These are phyloP conservation scores for Phytophthora tubulina DNA, from an alignment of 352 stramenopile genomes.

Conservation along the genomic window DNA sequence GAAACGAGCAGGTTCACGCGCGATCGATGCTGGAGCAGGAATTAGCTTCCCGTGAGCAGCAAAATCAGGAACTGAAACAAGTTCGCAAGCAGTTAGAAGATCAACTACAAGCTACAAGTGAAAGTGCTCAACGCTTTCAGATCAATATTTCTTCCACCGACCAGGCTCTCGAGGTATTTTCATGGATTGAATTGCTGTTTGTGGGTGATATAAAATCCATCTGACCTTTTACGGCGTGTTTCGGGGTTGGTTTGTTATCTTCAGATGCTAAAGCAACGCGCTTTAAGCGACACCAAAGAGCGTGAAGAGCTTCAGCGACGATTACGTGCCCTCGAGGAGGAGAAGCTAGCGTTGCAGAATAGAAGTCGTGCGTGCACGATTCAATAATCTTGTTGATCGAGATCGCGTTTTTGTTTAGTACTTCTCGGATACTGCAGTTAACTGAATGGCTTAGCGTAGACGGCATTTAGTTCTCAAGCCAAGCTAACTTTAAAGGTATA, in stretches of 20 bases:
- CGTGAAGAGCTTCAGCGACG: constrained; percentile 66
- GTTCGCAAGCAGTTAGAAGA: constrained; percentile 42
- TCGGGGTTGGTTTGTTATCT: not conserved
- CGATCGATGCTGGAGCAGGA: constrained; percentile 41
- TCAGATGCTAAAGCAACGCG: constrained; percentile 59
- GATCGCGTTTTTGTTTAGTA: not conserved
- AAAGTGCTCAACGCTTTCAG: constrained; percentile 42
- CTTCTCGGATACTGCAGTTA: not conserved
- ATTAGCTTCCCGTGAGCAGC: constrained; percentile 31
- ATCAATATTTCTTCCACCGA: constrained; percentile 50
- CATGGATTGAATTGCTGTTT: too few relatives aligned
- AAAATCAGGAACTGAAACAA: constrained; percentile 49
- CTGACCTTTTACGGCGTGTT: too few relatives aligned
- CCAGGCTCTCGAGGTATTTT: constrained; percentile 58
- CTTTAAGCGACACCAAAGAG: constrained; percentile 57
- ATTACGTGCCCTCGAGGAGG: constrained; percentile 59
- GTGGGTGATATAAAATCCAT: too few relatives aligned
- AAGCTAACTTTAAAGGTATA: too few relatives aligned
- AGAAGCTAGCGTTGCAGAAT: constrained; percentile 63
- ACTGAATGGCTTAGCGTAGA: too few relatives aligned
- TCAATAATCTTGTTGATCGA: constrained; percentile 45
- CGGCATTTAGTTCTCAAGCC: too few relatives aligned
- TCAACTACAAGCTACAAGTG: constrained; percentile 45
- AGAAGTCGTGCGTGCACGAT: constrained; percentile 66
- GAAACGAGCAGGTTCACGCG: constrained; percentile 36